Conservation (phyloP, 1,284 basidiomycete species). For the Tremellales sp. region DNA sequence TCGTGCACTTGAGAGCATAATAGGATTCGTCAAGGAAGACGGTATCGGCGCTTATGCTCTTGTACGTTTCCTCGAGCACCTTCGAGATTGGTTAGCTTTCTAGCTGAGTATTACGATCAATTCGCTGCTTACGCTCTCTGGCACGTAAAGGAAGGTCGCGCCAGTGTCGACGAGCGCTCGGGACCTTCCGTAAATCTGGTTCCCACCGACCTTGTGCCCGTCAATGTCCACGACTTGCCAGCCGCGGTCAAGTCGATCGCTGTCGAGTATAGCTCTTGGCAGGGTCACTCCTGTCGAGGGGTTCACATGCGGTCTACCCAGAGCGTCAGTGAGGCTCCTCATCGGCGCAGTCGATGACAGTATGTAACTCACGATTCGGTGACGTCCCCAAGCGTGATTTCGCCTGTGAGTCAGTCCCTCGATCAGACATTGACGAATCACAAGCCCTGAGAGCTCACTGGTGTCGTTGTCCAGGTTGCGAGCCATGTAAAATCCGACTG, state of each 20-base stretch:
- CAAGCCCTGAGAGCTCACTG: not conserved
- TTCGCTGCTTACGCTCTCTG: no score
- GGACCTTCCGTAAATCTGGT: not conserved
- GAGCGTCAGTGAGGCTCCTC: not conserved
- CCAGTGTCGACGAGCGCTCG: not conserved
- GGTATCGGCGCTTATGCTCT: no score
- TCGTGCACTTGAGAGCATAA: slow-evolving; percentile 3
- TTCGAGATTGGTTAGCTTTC: no score
- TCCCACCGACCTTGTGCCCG: not conserved
- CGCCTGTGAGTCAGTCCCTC: not conserved
- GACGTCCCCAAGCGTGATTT: slow-evolving; percentile 8
- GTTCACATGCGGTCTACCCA: slow-evolving; percentile 1
- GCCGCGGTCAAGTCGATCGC: no score
- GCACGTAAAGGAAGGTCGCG: not conserved
- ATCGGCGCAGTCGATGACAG: no score
- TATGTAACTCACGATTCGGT: slow-evolving; percentile 2
- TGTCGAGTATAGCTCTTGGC: no score
- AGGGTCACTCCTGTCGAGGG: no score
- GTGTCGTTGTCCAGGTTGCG: slow-evolving; percentile 1
- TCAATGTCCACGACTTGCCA: not conserved
- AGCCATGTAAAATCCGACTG: slow-evolving; percentile 14
- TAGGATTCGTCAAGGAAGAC: no score
- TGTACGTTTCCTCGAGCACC: no score
- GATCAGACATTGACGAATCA: not conserved
- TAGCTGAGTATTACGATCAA: no score